Conservation (phyloP, 2,329 filamentous ascomycete genomes). For the Scortechinia acanthostroma region DNA sequence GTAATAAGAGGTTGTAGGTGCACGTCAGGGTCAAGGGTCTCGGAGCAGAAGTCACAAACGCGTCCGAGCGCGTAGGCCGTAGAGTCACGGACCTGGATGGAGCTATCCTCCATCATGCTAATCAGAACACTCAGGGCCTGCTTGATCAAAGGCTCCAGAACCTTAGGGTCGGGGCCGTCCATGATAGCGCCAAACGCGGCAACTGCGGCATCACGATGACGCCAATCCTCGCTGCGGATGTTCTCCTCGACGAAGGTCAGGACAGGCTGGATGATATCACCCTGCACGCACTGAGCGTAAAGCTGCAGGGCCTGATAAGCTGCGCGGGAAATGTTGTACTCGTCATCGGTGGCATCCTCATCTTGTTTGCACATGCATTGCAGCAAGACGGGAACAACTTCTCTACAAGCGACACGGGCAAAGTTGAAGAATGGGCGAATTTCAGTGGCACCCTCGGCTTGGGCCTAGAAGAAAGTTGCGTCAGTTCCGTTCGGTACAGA, state of each 20-base stretch:
- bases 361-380: conserved; percentile 91
- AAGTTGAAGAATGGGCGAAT: conserved; percentile 94
- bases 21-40: conserved; percentile 77
- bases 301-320: conserved; percentile 95
- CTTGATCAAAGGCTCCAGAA: conserved; percentile 88
- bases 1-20: conserved; percentile 81
- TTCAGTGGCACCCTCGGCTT: conserved; percentile 71
- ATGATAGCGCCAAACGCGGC: conserved; percentile 97
- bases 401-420: conserved; percentile 80
- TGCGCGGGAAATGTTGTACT: conserved; percentile 92
- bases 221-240: conserved; percentile 87
- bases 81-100: conserved; percentile 87
- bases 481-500: conserved; percentile 16
- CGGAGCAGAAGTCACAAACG: conserved; percentile 87
- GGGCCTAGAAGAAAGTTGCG: conserved; percentile 6
- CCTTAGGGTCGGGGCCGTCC: conserved; percentile 91
- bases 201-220: conserved; percentile 86
- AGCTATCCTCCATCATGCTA: conserved; percentile 81
- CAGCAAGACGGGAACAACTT: conserved; percentile 88
- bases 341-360: conserved; percentile 90
- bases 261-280: conserved; percentile 77
- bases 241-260: conserved; percentile 87
- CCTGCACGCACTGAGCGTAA: conserved; percentile 85
- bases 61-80: conserved; percentile 92
- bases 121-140: conserved; percentile 89